A percentile compares a stretch with the other conserved stretches of the same genome.
Conservation (phyloP, 352 stramenopile species). For the Thraustochytrium sp. region DNA sequence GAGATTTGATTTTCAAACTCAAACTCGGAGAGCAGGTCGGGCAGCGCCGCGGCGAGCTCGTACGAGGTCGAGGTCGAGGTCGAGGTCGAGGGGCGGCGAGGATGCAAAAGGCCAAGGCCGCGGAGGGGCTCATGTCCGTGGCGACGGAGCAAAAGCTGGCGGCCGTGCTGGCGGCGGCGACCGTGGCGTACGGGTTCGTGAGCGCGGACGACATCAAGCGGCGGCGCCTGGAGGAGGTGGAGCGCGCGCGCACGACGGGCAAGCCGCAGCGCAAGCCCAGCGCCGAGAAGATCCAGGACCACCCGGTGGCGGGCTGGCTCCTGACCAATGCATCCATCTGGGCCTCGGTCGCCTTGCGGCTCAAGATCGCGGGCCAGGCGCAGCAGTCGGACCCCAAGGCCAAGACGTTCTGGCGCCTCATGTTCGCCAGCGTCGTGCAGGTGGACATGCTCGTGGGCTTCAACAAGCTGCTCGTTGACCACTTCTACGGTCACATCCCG, state of each 20-base stretch:
- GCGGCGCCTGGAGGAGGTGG: neutral
- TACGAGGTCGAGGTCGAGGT: too few species aligned
- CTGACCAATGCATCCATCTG: conserved; percentile 16
- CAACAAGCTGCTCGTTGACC: conserved; percentile 8
- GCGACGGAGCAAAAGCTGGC: neutral
- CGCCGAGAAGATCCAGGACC: conserved; percentile 35
- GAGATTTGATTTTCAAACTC: too few species aligned
- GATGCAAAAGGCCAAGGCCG: too few species aligned
- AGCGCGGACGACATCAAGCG: neutral
- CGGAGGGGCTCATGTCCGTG: too few species aligned
- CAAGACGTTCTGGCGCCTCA: neutral
- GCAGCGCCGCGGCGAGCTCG: too few species aligned
- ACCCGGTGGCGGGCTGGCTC: conserved; percentile 15
- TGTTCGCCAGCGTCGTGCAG: neutral
- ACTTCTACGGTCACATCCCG: conserved; percentile 27
- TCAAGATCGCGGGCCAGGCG: neutral
- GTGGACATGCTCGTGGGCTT: neutral
- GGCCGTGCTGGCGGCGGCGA: neutral
- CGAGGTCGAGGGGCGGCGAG: too few species aligned
- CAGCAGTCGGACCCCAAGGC: neutral
- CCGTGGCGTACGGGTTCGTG: neutral
- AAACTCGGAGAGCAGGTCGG: too few species aligned
- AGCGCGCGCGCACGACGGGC: neutral
- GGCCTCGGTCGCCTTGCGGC: neutral
- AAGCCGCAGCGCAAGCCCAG: neutral